These are phyloP conservation scores for Ustilago bromivora DNA, from an alignment of 1,284 basidiomycete species.

Conservation along the genomic window DNA sequence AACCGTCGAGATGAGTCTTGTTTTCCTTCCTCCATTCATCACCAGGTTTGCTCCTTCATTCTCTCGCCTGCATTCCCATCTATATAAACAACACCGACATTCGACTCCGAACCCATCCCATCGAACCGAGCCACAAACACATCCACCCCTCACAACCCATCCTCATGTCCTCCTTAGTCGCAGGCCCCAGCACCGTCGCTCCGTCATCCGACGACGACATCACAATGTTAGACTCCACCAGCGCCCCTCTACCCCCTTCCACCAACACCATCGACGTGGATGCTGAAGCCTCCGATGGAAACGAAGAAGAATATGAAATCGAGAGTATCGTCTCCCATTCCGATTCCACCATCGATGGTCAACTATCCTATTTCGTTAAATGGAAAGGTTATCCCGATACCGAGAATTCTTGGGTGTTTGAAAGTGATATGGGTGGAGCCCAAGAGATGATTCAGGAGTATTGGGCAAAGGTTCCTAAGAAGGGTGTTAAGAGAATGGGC, in stretches of 20 bases:
- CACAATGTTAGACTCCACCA: conserved; percentile 28
- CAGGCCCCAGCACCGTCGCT: conserved; percentile 11
- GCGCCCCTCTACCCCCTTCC: conserved; percentile 1
- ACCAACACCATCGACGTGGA: conserved; percentile 4
- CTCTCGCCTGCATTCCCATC: not conserved
- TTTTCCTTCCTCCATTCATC: not conserved
- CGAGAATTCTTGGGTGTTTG: conserved; percentile 58
- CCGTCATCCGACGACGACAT: conserved; percentile 25
- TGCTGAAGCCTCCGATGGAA: conserved; percentile 12
- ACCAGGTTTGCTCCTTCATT: not conserved
- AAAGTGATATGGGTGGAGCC: conserved; percentile 52
- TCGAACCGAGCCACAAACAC: no score
- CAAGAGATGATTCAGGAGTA: conserved; percentile 53
- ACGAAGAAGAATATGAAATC: conserved; percentile 59
- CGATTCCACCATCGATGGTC: conserved; percentile 18
- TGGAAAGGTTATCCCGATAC: conserved; percentile 57
- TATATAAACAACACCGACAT: not conserved
- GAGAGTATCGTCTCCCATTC: conserved; percentile 51
- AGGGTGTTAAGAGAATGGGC: conserved; percentile 33
- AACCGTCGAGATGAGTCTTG: not conserved
- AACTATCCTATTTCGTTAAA: conserved; percentile 60
- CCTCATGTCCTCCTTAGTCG: conserved; percentile 12
- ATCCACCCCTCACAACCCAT: not conserved
- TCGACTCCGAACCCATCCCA: not conserved
- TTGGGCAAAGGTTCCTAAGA: conserved; percentile 30